These are phyloP conservation scores for Diplocarpon rosae DNA, from an alignment of 2,329 filamentous ascomycete genomes.

Conservation along the genomic window DNA sequence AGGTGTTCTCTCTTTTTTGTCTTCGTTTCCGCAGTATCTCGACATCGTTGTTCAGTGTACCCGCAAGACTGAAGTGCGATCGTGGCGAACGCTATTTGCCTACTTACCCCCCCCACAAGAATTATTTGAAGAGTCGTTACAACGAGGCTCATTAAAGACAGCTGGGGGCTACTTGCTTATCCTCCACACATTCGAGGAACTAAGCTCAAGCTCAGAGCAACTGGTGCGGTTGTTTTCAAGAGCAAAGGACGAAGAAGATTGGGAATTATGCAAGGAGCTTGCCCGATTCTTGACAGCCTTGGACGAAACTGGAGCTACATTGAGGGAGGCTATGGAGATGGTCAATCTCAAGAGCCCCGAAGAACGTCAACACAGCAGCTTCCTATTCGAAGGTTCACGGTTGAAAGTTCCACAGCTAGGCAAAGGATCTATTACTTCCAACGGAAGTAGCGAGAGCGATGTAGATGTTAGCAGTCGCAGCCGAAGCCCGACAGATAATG, in stretches of 20 bases:
- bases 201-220: slow-evolving; percentile 60
- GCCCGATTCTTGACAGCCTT: slow-evolving; percentile 91
- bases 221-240: slow-evolving; percentile 70
- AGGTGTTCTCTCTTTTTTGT: slow-evolving; percentile 51
- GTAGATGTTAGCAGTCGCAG: slow-evolving; percentile 22
- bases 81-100: slow-evolving; percentile 87
- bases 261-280: slow-evolving; percentile 91
- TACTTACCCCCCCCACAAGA: slow-evolving; percentile 84
- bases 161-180: slow-evolving; percentile 95
- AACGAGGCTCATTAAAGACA: slow-evolving; percentile 79
- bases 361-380: slow-evolving; percentile 27
- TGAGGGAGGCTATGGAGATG: slow-evolving; percentile 60
- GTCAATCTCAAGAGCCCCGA: slow-evolving; percentile 36
- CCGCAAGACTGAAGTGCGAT: slow-evolving; percentile 88
- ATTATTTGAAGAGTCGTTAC: slow-evolving; percentile 85
- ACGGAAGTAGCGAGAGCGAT: slow-evolving; percentile 28
- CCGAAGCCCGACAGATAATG: slow-evolving; percentile 14
- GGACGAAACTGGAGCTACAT: slow-evolving; percentile 72
- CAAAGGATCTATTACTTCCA: slow-evolving; percentile 15
- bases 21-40: slow-evolving; percentile 74
- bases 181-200: slow-evolving; percentile 69
- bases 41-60: slow-evolving; percentile 96
- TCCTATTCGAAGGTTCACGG: slow-evolving; percentile 30
- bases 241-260: slow-evolving; percentile 77
- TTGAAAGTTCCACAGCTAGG: slow-evolving; percentile 22